Conservation (phyloP, 495 filamentous ascomycete species). For the Penicillium ucsense region DNA sequence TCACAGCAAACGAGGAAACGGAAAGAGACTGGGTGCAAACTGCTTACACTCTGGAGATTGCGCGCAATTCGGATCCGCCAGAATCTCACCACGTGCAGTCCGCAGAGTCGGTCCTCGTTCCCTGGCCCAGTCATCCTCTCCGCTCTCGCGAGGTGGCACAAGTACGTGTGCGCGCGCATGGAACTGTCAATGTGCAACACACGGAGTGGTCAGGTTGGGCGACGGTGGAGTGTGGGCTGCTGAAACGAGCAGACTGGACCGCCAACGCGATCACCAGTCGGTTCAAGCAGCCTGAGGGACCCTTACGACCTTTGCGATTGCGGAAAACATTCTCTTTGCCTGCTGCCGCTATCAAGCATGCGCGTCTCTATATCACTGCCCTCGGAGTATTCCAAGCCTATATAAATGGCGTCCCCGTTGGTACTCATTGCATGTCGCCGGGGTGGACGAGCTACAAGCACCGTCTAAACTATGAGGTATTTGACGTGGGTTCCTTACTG, state of each 20-base stretch:
- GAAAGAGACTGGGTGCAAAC: constrained; percentile 24
- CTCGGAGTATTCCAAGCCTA: constrained; percentile 41
- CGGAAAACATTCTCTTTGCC: constrained; percentile 17
- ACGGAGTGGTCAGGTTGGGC: constrained; percentile 29
- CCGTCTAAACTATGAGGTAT: constrained; percentile 41
- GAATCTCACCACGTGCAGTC: constrained; percentile 9
- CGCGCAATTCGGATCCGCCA: neutral
- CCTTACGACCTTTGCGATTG: constrained; percentile 20
- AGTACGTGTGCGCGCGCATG: constrained; percentile 29
- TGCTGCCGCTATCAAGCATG: constrained; percentile 3
- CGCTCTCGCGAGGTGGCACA: constrained; percentile 28
- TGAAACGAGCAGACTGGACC: constrained; percentile 29
- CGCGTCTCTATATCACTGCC: constrained; percentile 42
- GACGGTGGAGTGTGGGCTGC: constrained; percentile 30
- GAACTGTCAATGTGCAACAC: constrained; percentile 7
- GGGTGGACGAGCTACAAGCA: constrained; percentile 47
- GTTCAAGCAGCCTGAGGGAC: constrained; percentile 6
- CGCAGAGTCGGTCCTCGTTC: constrained; percentile 34
- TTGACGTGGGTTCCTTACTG: constrained; percentile 36
- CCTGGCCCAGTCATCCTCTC: constrained; percentile 39
- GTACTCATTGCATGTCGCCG: constrained; percentile 35
- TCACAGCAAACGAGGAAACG: constrained; percentile 7
- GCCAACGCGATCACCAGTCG: constrained; percentile 23
- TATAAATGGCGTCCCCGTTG: constrained; percentile 41
- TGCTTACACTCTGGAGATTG: constrained; percentile 28